Percentiles rank a stretch among this genome's conserved stretches.
These are phyloP conservation scores for Kwoniella botswanensis DNA, from an alignment of 768 basidiomycete genomes.

Conservation along the genomic window DNA sequence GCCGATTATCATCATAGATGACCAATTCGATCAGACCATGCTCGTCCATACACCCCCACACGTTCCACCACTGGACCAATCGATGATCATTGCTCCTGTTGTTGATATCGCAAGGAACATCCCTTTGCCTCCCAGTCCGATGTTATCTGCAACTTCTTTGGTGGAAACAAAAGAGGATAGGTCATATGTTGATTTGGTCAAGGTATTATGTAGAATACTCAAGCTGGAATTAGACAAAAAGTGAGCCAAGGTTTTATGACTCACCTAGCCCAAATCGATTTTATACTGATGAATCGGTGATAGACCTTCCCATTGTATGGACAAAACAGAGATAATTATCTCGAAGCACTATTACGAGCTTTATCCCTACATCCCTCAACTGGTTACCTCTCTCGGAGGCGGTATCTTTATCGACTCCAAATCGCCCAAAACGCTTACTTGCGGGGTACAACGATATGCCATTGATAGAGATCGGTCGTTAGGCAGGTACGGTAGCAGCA, in stretches of 20 bases:
- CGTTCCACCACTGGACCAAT: background rate
- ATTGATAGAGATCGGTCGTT: no score
- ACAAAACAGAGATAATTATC: background rate
- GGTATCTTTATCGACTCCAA: no score
- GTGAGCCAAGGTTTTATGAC: background rate
- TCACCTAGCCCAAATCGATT: no score
- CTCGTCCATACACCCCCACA: background rate
- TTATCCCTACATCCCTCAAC: background rate
- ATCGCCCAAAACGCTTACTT: no score
- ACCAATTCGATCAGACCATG: background rate
- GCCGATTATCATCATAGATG: no score
- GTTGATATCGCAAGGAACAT: background rate
- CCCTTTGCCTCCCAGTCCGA: background rate
- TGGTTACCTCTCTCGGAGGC: background rate
- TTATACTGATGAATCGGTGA: background rate
- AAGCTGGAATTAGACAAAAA: background rate
- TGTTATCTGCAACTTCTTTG: background rate
- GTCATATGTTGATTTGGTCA: background rate
- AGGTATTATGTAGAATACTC: background rate
- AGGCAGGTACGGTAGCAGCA: no score
- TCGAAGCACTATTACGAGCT: background rate
- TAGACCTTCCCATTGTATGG: background rate
- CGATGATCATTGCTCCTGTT: background rate
- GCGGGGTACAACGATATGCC: no score
- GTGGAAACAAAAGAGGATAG: no score